Conservation (phyloP, 2,329 filamentous ascomycete species). For the Helotiales sp. region DNA sequence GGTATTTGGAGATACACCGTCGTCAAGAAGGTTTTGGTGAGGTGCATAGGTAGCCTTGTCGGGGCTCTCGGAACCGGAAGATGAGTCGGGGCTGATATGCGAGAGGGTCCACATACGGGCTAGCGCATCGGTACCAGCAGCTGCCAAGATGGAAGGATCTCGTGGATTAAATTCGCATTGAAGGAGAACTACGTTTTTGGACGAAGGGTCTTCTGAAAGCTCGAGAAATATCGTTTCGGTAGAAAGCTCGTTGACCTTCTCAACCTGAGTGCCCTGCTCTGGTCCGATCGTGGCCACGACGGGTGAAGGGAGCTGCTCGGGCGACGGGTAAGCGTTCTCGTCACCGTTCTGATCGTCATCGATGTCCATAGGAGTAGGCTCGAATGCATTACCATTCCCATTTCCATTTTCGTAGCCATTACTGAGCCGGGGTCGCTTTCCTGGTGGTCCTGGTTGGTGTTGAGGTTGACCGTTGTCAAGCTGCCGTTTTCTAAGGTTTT, state of each 20-base stretch:
- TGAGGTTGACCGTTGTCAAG: slow-evolving; percentile 41
- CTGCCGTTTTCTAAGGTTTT: slow-evolving; percentile 42
- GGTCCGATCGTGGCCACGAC: slow-evolving; percentile 63
- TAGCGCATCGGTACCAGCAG: slow-evolving; percentile 72
- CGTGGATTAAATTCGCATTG: slow-evolving; percentile 72
- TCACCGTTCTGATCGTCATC: slow-evolving; percentile 53
- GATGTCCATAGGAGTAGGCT: slow-evolving; percentile 62
- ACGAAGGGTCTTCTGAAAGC: slow-evolving; percentile 49
- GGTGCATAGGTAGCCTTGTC: slow-evolving; percentile 41
- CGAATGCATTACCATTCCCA: slow-evolving; percentile 59
- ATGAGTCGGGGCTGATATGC: slow-evolving; percentile 53
- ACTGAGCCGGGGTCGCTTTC: slow-evolving; percentile 63
- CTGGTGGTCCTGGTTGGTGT: slow-evolving; percentile 61
- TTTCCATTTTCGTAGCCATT: slow-evolving; percentile 62
- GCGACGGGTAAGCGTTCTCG: slow-evolving; percentile 69
- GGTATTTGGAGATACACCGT: slow-evolving; percentile 56
- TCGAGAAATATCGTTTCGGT: slow-evolving; percentile 65
- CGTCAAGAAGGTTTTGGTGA: slow-evolving; percentile 56
- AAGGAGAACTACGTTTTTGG: slow-evolving; percentile 64
- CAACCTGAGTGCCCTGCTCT: slow-evolving; percentile 67
- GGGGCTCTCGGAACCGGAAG: slow-evolving; percentile 48
- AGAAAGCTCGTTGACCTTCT: slow-evolving; percentile 65
- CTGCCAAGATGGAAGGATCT: slow-evolving; percentile 68
- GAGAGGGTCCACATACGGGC: slow-evolving; percentile 70
- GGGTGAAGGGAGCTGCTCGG: slow-evolving; percentile 56